phyloP scores from a whole-genome alignment of 2,329 filamentous ascomycete species.

The Penicillium paneum region DNA sequence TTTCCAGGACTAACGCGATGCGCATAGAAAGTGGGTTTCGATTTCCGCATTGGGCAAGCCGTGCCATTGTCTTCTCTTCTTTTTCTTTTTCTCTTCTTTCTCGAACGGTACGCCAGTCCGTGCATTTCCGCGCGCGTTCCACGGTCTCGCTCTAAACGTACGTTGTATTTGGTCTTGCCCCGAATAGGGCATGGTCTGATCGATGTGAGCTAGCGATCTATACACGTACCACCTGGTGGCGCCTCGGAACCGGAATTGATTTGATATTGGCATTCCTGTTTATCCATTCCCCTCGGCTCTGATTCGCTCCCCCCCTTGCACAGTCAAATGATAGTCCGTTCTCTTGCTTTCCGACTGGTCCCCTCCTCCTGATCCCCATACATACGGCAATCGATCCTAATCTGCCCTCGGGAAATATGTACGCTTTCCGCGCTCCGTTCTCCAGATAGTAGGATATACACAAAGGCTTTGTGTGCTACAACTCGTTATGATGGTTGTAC shows the following conservation, averaged over 20 bases:
- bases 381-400: not conserved
- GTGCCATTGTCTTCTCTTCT: not conserved
- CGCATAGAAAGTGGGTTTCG: not conserved
- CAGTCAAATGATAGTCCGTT: not conserved
- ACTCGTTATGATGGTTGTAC: not conserved
- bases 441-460: too few relatives aligned
- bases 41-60: not conserved
- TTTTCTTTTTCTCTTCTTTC: not conserved
- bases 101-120: constrained; percentile 6
- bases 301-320: not conserved
- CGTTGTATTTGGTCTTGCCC: not conserved
- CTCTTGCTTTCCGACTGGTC: constrained; percentile 4
- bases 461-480: not conserved
- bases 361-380: not conserved
- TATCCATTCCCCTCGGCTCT: not conserved
- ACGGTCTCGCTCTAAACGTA: too few relatives aligned
- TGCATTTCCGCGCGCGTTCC: not conserved
- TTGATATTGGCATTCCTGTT: not conserved
- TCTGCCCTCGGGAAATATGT: not conserved
- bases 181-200: constrained; percentile 12
- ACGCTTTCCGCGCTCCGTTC: not conserved
- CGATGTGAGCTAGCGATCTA: constrained; percentile 6
- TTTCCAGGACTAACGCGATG: too few relatives aligned
- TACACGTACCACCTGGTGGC: constrained; percentile 6
- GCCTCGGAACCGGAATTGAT: not conserved